Conservation (phyloP, 768 basidiomycete genomes). For the Ephemerocybe angulata region DNA sequence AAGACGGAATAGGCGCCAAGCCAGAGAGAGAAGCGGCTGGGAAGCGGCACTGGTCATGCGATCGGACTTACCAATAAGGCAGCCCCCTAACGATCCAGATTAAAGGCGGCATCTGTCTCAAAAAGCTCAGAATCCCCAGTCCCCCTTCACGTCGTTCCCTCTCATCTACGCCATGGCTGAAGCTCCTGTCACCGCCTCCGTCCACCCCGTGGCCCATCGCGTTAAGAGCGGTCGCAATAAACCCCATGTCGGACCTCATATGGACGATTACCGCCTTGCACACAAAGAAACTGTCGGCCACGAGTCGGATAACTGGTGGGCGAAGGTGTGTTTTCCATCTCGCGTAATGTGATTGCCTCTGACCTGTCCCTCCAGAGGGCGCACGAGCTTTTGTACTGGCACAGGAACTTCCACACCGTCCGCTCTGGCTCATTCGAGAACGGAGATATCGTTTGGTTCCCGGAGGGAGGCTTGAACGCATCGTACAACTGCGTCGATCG, state of each 20-base stretch:
- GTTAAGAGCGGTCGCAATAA: slow-evolving; percentile 56
- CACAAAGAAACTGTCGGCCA: slow-evolving; percentile 74
- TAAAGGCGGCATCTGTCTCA: slow-evolving; percentile 13
- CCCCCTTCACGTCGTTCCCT: slow-evolving; percentile 14
- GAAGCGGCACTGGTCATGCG: slow-evolving; percentile 15
- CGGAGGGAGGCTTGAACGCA: slow-evolving; percentile 88
- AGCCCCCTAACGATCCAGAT: slow-evolving; percentile 14
- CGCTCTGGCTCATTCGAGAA: slow-evolving; percentile 75
- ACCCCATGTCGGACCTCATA: slow-evolving; percentile 78
- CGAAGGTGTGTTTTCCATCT: slow-evolving; percentile 51
- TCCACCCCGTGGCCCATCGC: slow-evolving; percentile 77
- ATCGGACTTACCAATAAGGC: slow-evolving; percentile 18
- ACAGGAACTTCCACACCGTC: slow-evolving; percentile 85
- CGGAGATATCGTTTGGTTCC: slow-evolving; percentile 95
- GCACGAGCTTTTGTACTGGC: slow-evolving; percentile 76
- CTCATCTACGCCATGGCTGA: slow-evolving; percentile 36
- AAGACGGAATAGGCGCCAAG: slow-evolving; percentile 15
- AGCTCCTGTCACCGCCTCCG: slow-evolving; percentile 28
- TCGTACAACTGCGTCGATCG: slow-evolving; percentile 98
- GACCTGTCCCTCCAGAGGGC: slow-evolving; percentile 50
- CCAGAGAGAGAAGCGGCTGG: slow-evolving; percentile 16
- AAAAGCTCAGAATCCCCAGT: slow-evolving; percentile 11
- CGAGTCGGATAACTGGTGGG: slow-evolving; percentile 86
- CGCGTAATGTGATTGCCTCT: too few relatives aligned
- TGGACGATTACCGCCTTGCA: slow-evolving; percentile 64